Base-by-base conservation (phyloP, 768 basidiomycete species). In the Hebeloma cylindrosporum region DNA sequence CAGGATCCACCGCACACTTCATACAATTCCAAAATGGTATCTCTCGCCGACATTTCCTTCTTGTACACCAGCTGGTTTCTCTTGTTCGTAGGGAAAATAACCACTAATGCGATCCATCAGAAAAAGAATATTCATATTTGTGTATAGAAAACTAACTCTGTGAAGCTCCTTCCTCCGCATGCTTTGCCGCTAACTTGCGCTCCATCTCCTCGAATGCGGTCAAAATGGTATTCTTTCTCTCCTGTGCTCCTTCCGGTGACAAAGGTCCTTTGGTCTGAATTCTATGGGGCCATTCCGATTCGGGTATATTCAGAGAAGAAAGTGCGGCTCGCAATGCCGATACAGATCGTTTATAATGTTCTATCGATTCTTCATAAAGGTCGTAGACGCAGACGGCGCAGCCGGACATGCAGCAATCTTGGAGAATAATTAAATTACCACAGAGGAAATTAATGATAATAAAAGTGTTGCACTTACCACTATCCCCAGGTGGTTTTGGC, bases 331-430 rank as follows among this genome's bases (percentile, higher is more conserved):
- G 74, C 7, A 93, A 63, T 0, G 67, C 48, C 2, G 57, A 56
- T 0, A 92, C 51, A 3, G 81, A 72, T 9, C 75, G 71, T 18
- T 76, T 73, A 67, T 92, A 92, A 9, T 68, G 70, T 17, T 70
- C 68, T 2, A 89, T 62, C 0, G 83, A 77, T 36, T 92, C 89
- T 48, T 88, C 82, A 65, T 93, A 91, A 18, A 93, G 62, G 54
- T 92, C 90, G 65, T 94, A 89, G 6, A 94, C 86, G 62, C 93
- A 94, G n/a, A 93, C 66, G 0, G 91, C 88, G 58, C 93, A 95
- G 22, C 89, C 89, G 2, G 90, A 92, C 92, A 94, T 94, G 70
- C 92, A 95, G 63, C 92, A 93, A 64, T 93, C 92, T 93, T 52
- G 7, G 29, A 16, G 28, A 28, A 28, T 29, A 32, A 40, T 23